phyloP scores from a whole-genome alignment of 1,284 basidiomycete species.

The Psilocybe mexicana region DNA sequence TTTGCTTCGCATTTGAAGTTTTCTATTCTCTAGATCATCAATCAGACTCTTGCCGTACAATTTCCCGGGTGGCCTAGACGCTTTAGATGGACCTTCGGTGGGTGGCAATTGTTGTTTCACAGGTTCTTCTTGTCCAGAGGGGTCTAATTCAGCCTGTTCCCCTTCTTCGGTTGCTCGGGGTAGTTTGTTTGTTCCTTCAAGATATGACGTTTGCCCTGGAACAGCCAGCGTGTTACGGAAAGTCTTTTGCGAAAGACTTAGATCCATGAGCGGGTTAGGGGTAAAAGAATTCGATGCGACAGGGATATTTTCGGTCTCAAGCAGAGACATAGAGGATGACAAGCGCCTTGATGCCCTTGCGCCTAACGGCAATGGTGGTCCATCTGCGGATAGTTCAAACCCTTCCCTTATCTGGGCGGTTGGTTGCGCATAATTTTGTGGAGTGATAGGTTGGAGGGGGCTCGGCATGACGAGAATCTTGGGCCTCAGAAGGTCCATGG shows the following conservation, averaged over 20 bases:
- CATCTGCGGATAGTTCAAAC: constrained; percentile 64
- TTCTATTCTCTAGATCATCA: constrained; percentile 75
- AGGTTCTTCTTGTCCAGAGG: constrained; percentile 40
- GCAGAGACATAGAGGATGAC: constrained; percentile 37
- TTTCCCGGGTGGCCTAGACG: constrained; percentile 66
- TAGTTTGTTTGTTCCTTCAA: constrained; percentile 53
- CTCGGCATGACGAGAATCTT: constrained; percentile 87
- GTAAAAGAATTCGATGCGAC: constrained; percentile 70
- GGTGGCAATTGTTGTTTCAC: constrained; percentile 31
- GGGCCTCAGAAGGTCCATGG: constrained; percentile 73
- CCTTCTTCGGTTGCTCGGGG: constrained; percentile 71
- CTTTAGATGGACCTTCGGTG: constrained; percentile 41
- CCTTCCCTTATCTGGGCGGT: constrained; percentile 47
- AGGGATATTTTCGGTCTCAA: constrained; percentile 33
- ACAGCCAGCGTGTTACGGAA: constrained; percentile 75
- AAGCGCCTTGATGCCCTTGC: constrained; percentile 55
- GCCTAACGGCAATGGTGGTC: constrained; percentile 67
- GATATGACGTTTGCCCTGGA: constrained; percentile 64
- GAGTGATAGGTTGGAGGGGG: constrained; percentile 62
- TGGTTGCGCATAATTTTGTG: constrained; percentile 30
- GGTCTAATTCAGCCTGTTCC: constrained; percentile 60
- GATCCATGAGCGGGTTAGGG: constrained; percentile 70
- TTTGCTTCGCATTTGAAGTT: constrained; percentile 71
- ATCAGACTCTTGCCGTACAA: constrained; percentile 79
- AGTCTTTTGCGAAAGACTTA: constrained; percentile 75